These are phyloP conservation scores for Ophiocytium majus DNA, from an alignment of 352 stramenopile species.

Conservation along the genomic window DNA sequence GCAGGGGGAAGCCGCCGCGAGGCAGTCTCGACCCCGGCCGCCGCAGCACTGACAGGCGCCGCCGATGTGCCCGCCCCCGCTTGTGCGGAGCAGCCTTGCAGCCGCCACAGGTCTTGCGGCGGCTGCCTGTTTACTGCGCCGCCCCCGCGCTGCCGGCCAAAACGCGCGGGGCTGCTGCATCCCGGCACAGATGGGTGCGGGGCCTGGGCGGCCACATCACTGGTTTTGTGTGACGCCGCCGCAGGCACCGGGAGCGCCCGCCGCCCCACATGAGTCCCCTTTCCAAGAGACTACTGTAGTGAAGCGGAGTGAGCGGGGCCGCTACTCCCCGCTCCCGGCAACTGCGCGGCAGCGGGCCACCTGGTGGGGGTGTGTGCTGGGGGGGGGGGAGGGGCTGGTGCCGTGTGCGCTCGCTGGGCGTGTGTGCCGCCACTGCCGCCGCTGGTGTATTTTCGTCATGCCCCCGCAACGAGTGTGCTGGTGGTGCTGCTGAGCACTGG, in stretches of 20 bases:
- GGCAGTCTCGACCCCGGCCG: too few species aligned
- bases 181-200: too few species aligned
- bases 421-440: not conserved
- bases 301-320: not conserved
- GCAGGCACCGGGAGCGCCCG: too few species aligned
- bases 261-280: too few species aligned
- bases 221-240: too few species aligned
- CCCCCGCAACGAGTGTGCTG: not conserved
- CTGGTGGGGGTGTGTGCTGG: not conserved
- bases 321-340: not conserved
- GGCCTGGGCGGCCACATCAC: too few species aligned
- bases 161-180: too few species aligned
- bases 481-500: not conserved
- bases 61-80: not conserved
- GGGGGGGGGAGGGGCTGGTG: not conserved
- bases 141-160: not conserved
- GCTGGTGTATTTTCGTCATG: not conserved
- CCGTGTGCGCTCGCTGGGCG: not conserved
- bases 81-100: constrained; percentile 10
- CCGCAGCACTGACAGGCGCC: too few species aligned
- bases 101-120: not conserved
- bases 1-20: too few species aligned
- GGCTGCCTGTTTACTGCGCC: constrained; percentile 20
- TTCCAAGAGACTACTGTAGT: too few species aligned
- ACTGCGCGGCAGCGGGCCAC: not conserved